Percentiles rank a stretch among this genome's conserved stretches.
phyloP scores from a whole-genome alignment of 2,329 filamentous ascomycete species.

The Monosporascus ibericus region DNA sequence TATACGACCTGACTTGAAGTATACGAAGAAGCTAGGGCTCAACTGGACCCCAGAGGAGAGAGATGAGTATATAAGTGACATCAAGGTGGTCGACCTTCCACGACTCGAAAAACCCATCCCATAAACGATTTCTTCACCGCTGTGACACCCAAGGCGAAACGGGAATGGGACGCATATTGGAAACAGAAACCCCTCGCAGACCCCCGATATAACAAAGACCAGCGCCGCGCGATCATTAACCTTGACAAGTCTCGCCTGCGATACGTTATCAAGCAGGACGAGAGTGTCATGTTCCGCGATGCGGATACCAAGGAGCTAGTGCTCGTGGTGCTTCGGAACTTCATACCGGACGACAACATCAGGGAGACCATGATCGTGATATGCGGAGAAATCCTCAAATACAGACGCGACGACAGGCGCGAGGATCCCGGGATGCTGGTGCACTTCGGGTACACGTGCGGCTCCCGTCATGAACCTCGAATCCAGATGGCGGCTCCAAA shows the following conservation, averaged over 20 bases:
- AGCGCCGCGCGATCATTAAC: conserved; percentile 3
- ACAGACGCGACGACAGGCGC: conserved; percentile 6
- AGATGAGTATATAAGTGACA: conserved; percentile 1
- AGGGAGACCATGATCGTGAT: conserved; percentile 6
- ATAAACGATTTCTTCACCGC: conserved; percentile 6
- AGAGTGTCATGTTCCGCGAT: conserved; percentile 18
- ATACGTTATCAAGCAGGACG: conserved; percentile 12
- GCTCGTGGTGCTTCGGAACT: conserved; percentile 14
- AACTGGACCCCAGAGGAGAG: conserved; percentile 6
- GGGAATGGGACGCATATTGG: conserved; percentile 9
- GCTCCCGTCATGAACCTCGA: conserved; percentile 3
- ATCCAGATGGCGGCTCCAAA: conserved; percentile 5
- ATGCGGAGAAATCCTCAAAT: conserved; percentile 9
- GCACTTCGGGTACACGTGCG: conserved; percentile 15
- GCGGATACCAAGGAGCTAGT: conserved; percentile 13
- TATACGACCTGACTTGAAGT: background rate
- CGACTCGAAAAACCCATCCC: conserved; percentile 4
- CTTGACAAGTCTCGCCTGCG: conserved; percentile 6
- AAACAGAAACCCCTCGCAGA: conserved; percentile 3
- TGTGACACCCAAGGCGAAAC: conserved; percentile 5
- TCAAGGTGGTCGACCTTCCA: conserved; percentile 6
- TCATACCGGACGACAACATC: conserved; percentile 11
- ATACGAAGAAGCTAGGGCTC: conserved; percentile 4
- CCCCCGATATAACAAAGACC: conserved; percentile 4
- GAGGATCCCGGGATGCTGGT: conserved; percentile 9